Evolutionary conservation across 1,284 basidiomycete species (phyloP).

Genomic region (Caloboletus firmus): DNA sequence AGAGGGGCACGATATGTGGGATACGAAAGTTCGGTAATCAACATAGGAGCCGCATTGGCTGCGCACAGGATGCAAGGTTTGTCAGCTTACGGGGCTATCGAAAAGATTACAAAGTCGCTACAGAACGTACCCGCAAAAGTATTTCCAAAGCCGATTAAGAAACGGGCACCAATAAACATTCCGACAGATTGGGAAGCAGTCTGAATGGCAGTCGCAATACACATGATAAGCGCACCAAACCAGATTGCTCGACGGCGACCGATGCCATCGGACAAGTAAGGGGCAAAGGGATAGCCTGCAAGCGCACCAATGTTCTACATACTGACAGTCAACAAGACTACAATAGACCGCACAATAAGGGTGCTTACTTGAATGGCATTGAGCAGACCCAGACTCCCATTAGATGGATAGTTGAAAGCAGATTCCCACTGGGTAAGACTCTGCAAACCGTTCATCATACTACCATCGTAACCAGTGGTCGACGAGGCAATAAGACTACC

Average conservation of each 20-base stretch:
- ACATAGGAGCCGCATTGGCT: conserved; percentile 69
- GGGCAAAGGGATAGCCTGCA: conserved; percentile 68
- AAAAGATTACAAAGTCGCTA: not conserved
- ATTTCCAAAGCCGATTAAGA: conserved; percentile 79
- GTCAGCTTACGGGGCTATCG: not conserved
- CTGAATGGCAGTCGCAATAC: conserved; percentile 63
- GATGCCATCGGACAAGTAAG: conserved; percentile 67
- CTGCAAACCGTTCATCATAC: conserved; percentile 78
- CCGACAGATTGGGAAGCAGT: conserved; percentile 70
- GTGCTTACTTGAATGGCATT: conserved; percentile 69
- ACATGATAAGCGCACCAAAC: conserved; percentile 65
- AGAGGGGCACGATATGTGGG: conserved; percentile 73
- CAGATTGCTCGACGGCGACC: conserved; percentile 64
- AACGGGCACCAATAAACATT: conserved; percentile 82
- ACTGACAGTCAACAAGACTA: conserved; percentile 1
- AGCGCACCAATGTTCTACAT: conserved; percentile 64
- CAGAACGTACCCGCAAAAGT: conserved; percentile 58
- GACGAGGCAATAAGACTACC: conserved; percentile 70
- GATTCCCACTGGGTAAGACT: conserved; percentile 59
- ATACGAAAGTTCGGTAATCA: conserved; percentile 77
- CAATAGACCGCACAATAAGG: conserved; percentile 9
- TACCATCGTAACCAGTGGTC: conserved; percentile 75
- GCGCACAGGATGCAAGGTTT: not conserved
- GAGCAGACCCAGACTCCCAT: conserved; percentile 62
- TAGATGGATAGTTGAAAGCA: conserved; percentile 57